Conservation (phyloP, 768 basidiomycete species). For the Ramaria sp. region DNA sequence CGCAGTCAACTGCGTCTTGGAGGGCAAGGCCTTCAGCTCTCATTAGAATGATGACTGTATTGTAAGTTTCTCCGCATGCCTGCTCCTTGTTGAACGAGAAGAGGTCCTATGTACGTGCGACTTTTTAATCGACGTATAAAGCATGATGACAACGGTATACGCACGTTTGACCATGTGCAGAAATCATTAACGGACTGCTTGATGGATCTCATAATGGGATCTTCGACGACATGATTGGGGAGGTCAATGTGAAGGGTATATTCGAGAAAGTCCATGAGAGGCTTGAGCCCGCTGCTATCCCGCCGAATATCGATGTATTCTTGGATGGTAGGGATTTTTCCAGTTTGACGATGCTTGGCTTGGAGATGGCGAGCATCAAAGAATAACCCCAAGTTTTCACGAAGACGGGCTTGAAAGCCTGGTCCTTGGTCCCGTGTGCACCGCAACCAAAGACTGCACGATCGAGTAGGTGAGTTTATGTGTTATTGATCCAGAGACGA, state of each 20-base stretch:
- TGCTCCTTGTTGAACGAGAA: constrained; percentile 31
- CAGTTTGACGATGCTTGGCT: constrained; percentile 30
- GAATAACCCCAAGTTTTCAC: constrained; percentile 30
- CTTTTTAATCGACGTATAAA: neutral
- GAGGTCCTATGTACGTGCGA: constrained; percentile 22
- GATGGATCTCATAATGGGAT: constrained; percentile 36
- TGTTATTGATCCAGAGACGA: too few species aligned
- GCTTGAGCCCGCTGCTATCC: constrained; percentile 41
- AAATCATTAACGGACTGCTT: constrained; percentile 39
- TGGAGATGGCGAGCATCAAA: constrained; percentile 32
- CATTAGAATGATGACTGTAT: constrained; percentile 33
- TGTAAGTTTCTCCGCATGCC: constrained; percentile 29
- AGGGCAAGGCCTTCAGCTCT: constrained; percentile 22
- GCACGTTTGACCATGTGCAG: constrained; percentile 37
- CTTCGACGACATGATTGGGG: constrained; percentile 41
- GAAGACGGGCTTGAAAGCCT: constrained; percentile 28
- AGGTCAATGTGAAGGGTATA: constrained; percentile 42
- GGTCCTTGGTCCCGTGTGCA: constrained; percentile 27
- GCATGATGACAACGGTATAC: constrained; percentile 9
- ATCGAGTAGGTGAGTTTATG: neutral
- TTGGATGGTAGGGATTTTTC: constrained; percentile 33
- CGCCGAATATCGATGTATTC: constrained; percentile 43
- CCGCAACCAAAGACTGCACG: constrained; percentile 26
- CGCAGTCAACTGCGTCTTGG: constrained; percentile 27
- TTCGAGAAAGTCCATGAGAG: constrained; percentile 41